phyloP scores from a whole-genome alignment of 148 eudicot species.

The Rhododendron vialii region DNA sequence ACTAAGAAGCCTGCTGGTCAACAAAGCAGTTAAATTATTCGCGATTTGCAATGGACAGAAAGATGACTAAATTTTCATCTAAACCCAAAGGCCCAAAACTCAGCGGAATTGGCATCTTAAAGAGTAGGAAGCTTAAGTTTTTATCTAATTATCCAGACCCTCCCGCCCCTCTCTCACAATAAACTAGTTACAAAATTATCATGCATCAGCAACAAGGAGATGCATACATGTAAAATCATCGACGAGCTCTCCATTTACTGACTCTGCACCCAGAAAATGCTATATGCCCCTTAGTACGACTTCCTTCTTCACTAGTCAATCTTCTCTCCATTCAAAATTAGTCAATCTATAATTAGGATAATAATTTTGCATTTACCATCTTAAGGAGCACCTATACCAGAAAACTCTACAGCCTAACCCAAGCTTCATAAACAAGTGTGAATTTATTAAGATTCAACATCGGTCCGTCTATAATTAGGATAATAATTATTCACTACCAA shows the following conservation, averaged over 20 bases:
- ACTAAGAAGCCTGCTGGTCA: neutral
- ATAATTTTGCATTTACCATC: neutral
- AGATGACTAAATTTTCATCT: neutral
- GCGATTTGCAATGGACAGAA: neutral
- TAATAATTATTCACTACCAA: neutral
- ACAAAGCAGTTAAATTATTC: neutral
- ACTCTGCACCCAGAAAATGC: neutral
- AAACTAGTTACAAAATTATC: neutral
- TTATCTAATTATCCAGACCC: neutral
- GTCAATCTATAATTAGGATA: neutral
- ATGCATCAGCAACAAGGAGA: constrained; percentile 7
- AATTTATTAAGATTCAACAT: neutral
- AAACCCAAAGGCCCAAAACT: neutral
- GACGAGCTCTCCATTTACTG: neutral
- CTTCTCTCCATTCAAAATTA: neutral
- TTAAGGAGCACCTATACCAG: neutral
- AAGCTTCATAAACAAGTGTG: neutral
- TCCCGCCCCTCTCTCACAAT: neutral
- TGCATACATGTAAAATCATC: neutral
- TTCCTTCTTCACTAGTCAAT: neutral
- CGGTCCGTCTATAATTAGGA: neutral
- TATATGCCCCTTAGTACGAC: neutral
- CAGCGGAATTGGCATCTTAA: neutral
- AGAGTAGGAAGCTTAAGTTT: neutral
- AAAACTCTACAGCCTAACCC: neutral